Evolutionary conservation across 2,329 filamentous ascomycete genomes (phyloP).

Genomic region (Pyrenophora seminiperda): DNA sequence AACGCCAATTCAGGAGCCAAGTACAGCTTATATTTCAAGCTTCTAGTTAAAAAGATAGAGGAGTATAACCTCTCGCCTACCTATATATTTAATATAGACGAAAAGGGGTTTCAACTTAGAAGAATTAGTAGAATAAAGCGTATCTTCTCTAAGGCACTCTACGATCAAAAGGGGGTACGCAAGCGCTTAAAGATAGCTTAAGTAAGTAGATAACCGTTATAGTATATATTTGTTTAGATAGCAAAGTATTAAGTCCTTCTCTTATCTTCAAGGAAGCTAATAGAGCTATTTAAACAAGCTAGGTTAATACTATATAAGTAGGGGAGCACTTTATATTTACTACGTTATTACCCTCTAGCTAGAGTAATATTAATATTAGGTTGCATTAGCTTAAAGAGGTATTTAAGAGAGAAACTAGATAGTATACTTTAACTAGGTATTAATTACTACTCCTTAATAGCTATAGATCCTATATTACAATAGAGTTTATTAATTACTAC

Average conservation of each 20-base stretch:
- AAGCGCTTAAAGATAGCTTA: constrained; percentile 12
- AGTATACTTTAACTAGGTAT: not conserved
- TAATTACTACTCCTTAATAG: constrained; percentile 1
- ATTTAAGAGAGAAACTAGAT: not conserved
- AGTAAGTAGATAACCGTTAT: constrained; percentile 14
- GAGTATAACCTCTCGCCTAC: not conserved
- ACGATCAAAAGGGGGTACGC: not conserved
- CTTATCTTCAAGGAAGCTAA: not conserved
- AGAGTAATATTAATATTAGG: not conserved
- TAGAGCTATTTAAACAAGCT: not conserved
- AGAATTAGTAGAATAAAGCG: constrained; percentile 8
- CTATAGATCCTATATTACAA: not conserved
- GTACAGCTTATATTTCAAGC: not conserved
- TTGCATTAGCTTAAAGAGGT: not conserved
- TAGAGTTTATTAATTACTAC: not conserved
- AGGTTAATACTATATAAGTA: not conserved
- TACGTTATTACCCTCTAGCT: constrained; percentile 2
- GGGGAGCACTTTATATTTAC: not conserved
- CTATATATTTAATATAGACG: constrained; percentile 8
- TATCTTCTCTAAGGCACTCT: constrained; percentile 3
- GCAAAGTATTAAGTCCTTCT: constrained; percentile 1
- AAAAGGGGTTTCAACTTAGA: constrained; percentile 9
- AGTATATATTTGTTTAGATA: constrained; percentile 19
- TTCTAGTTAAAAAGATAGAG: not conserved
- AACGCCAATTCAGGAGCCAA: not conserved